These are phyloP conservation scores for Yamadazyma insecticola DNA, from an alignment of 805 yeast species.

Conservation along the genomic window DNA sequence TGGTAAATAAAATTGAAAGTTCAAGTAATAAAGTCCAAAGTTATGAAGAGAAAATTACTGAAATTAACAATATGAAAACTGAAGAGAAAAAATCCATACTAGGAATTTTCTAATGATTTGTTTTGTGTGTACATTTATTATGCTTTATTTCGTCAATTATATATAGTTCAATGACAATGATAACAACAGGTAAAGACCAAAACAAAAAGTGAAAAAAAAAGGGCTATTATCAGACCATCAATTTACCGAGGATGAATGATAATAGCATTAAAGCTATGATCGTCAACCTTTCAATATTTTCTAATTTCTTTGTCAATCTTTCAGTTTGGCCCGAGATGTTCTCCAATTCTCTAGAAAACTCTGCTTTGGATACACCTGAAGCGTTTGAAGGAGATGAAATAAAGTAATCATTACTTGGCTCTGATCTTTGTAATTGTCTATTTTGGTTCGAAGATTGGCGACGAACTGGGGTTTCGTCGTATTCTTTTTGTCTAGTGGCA, in stretches of 20 bases:
- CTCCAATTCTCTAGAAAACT: slow-evolving; percentile 29
- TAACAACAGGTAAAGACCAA: no score
- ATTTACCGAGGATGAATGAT: slow-evolving; percentile 67
- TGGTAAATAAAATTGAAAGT: slow-evolving; percentile 61
- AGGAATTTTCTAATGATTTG: slow-evolving; percentile 9
- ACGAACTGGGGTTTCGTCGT: not conserved
- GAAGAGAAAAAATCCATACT: slow-evolving; percentile 5
- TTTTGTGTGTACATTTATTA: no score
- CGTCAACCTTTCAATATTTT: slow-evolving; percentile 33
- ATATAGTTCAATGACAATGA: no score
- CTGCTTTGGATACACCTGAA: slow-evolving; percentile 10
- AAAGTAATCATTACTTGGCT: no score
- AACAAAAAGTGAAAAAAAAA: no score
- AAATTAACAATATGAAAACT: slow-evolving; percentile 14
- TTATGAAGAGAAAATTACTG: slow-evolving; percentile 25
- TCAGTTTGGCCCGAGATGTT: slow-evolving; percentile 37
- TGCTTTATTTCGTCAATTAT: no score
- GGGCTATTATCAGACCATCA: slow-evolving; percentile 58
- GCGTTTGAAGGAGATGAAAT: no score
- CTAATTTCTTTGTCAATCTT: slow-evolving; percentile 39
- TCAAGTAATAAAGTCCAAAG: slow-evolving; percentile 44
- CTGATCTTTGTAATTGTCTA: no score
- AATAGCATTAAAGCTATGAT: slow-evolving; percentile 44
- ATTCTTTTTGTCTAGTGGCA: not conserved
- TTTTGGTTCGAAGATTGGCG: no score